phyloP scores from a whole-genome alignment of 352 stramenopile genomes.

The Phytophthora capsici region DNA sequence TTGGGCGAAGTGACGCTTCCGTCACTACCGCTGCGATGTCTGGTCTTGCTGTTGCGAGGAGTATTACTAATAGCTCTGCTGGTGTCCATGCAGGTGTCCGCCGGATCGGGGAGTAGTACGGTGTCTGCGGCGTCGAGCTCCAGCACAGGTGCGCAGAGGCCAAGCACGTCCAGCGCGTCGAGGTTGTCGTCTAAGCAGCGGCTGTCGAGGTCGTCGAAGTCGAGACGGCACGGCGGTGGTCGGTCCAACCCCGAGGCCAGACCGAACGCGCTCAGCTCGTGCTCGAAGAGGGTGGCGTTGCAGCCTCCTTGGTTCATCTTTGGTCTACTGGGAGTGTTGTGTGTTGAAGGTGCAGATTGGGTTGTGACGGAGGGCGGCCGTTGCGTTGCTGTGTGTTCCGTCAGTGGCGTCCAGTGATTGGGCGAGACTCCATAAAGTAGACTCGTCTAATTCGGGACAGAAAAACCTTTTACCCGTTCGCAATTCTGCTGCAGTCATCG shows the following conservation, averaged over 20 bases:
- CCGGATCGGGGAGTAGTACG: slow-evolving; percentile 19
- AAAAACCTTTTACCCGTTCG: not conserved
- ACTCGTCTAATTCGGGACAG: too few relatives aligned
- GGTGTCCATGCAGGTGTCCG: not conserved
- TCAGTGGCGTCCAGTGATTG: not conserved
- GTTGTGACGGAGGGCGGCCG: slow-evolving; percentile 30
- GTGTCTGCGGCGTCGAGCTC: slow-evolving; percentile 8
- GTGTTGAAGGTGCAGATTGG: slow-evolving; percentile 27
- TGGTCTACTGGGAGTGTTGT: not conserved
- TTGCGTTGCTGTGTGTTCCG: slow-evolving; percentile 12
- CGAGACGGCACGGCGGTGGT: slow-evolving; percentile 1
- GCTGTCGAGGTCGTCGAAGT: slow-evolving; percentile 16
- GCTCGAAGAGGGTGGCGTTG: slow-evolving; percentile 24
- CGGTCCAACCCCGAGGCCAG: slow-evolving; percentile 27
- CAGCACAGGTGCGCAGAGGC: slow-evolving; percentile 17
- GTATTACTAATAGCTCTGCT: slow-evolving; percentile 2
- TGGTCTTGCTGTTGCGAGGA: slow-evolving; percentile 4
- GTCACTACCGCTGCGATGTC: not conserved
- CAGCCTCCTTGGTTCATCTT: slow-evolving; percentile 29
- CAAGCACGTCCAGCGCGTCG: slow-evolving; percentile 21
- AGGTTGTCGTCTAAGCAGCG: slow-evolving; percentile 24
- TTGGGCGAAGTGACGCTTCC: slow-evolving; percentile 4
- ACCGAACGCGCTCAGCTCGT: slow-evolving; percentile 25
- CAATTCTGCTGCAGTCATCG: not conserved
- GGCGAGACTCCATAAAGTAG: not conserved